Percentiles rank a stretch among this genome's conserved stretches.
Conservation (phyloP, 768 basidiomycete species). For the Lentinula sp. region DNA sequence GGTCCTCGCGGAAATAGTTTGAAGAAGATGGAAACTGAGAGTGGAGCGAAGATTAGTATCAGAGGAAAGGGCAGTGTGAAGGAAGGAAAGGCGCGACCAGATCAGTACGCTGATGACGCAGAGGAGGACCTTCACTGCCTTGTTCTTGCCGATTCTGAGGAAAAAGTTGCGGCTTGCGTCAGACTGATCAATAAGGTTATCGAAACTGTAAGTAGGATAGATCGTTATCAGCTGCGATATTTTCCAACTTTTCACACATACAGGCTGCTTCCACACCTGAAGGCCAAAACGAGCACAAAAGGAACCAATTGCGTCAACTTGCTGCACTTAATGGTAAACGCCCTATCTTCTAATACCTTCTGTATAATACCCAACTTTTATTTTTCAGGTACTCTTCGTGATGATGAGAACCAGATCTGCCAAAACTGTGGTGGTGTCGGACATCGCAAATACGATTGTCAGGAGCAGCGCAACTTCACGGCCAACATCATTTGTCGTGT, state of each 20-base stretch:
- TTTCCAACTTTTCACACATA: constrained; percentile 6
- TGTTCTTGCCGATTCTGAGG: constrained; percentile 86
- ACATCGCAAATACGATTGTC: constrained; percentile 98
- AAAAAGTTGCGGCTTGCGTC: constrained; percentile 88
- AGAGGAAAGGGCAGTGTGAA: constrained; percentile 98
- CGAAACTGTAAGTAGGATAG: constrained; percentile 72
- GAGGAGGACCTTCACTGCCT: constrained; percentile 99
- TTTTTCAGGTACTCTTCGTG: constrained; percentile 67
- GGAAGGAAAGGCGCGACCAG: constrained; percentile 95
- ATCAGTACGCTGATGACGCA: constrained; percentile 92
- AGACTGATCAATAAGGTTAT: constrained; percentile 96
- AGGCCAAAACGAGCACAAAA: constrained; percentile 99
- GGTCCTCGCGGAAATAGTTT: constrained; percentile 98
- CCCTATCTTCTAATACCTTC: background rate
- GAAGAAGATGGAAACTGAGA: constrained; percentile 99
- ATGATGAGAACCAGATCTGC: constrained; percentile 99
- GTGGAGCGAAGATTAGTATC: constrained; percentile 97
- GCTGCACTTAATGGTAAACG: constrained; percentile 82
- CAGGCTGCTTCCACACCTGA: constrained; percentile 99
- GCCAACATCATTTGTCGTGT: constrained; percentile 99
- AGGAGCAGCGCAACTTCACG: constrained; percentile 96
- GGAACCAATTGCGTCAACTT: constrained; percentile 95
- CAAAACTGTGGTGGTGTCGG: constrained; percentile 94
- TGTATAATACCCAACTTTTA: background rate
- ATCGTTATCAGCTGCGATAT: background rate